Conservation (phyloP, 129 eudicot species). For the Oenanthe sinensis region DNA sequence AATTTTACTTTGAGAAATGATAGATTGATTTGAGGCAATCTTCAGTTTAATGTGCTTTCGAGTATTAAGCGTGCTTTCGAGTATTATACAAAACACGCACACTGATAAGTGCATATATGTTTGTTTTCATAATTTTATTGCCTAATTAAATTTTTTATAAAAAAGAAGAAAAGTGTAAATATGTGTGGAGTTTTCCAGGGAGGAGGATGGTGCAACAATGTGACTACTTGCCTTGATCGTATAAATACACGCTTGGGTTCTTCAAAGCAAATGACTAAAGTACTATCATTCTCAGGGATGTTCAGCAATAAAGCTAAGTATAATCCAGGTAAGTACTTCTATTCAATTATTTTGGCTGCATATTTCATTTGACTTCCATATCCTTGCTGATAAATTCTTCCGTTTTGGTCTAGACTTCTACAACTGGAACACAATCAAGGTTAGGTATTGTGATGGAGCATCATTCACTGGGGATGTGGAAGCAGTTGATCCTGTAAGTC, state of each 20-base stretch:
- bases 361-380: background rate
- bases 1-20: background rate
- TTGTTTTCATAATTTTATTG: no score
- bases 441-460: constrained; percentile 92
- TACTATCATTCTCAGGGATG: constrained; percentile 77
- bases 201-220: constrained; percentile 98
- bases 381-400: constrained; percentile 1
- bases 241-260: constrained; percentile 62
- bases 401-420: constrained; percentile 50
- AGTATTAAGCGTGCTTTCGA: background rate
- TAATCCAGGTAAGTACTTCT: constrained; percentile 49
- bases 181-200: constrained; percentile 37
- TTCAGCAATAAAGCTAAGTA: constrained; percentile 46
- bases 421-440: constrained; percentile 82
- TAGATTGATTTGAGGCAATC: background rate
- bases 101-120: no score
- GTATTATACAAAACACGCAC: background rate
- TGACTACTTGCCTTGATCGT: constrained; percentile 58
- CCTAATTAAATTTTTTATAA: no score
- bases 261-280: constrained; percentile 56
- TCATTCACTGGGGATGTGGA: constrained; percentile 87
- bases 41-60: background rate
- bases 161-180: background rate
- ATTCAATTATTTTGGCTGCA: background rate
- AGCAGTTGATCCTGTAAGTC: constrained; percentile 75